Evolutionary conservation across 2,329 filamentous ascomycete genomes (phyloP).

Genomic region (Huntiella abstrusa): DNA sequence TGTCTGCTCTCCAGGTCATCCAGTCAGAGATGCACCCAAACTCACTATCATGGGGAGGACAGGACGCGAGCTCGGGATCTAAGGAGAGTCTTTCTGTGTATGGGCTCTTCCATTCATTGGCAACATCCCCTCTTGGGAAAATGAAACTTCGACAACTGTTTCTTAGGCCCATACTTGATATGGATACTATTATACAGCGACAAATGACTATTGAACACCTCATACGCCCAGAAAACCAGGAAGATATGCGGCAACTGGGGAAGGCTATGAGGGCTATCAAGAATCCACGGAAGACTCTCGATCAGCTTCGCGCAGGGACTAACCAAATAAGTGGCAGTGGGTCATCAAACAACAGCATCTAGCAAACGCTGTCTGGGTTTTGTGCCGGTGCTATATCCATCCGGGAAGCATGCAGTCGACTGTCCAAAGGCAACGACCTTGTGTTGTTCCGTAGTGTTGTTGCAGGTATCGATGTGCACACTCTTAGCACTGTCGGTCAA

Average conservation of each 20-base stretch:
- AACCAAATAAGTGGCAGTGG: constrained; percentile 28
- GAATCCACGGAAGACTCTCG: constrained; percentile 51
- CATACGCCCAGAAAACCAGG: constrained; percentile 45
- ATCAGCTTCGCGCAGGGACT: constrained; percentile 61
- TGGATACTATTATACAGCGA: constrained; percentile 49
- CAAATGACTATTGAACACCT: constrained; percentile 52
- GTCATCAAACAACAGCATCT: constrained; percentile 47
- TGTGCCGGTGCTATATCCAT: constrained; percentile 5
- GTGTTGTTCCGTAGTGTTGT: constrained; percentile 1
- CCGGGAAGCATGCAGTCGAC: constrained; percentile 1
- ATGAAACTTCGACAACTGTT: constrained; percentile 59
- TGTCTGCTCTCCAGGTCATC: constrained; percentile 69
- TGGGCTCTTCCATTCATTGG: constrained; percentile 58
- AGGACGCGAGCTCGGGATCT: constrained; percentile 28
- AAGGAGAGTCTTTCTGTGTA: constrained; percentile 76
- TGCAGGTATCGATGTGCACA: neutral
- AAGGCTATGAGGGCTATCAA: constrained; percentile 51
- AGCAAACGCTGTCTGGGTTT: constrained; percentile 25
- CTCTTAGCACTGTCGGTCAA: constrained; percentile 4
- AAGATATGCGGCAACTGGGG: constrained; percentile 33
- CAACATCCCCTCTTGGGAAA: constrained; percentile 64
- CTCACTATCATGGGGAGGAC: constrained; percentile 32
- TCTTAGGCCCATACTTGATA: constrained; percentile 54
- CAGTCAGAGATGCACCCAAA: constrained; percentile 70
- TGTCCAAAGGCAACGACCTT: neutral